Evolutionary conservation across 192 early-diverging fungal genomes (phyloP).

Genomic region (Backusella macrospora): DNA sequence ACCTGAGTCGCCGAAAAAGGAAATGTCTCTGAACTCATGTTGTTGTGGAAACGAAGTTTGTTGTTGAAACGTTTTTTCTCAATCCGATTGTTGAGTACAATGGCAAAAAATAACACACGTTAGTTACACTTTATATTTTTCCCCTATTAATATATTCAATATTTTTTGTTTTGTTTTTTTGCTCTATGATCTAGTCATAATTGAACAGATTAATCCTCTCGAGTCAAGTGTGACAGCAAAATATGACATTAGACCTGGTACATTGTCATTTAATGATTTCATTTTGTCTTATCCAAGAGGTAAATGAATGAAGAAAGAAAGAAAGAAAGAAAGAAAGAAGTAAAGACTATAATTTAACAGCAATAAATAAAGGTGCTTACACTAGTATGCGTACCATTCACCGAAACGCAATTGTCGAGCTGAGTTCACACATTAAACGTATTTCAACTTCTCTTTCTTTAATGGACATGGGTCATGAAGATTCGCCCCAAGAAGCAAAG

Average conservation of each 20-base stretch:
- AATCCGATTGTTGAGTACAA: not conserved
- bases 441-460: constrained; percentile 51
- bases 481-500: constrained; percentile 21
- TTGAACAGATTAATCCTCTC: constrained; percentile 33
- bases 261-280: constrained; percentile 33
- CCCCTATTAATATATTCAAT: not conserved
- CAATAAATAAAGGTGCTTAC: constrained; percentile 53
- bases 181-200: constrained; percentile 18
- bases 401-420: constrained; percentile 54
- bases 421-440: constrained; percentile 53
- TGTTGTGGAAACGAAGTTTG: not conserved
- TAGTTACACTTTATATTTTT: not conserved
- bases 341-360: not conserved
- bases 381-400: constrained; percentile 65
- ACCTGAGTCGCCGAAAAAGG: no score
- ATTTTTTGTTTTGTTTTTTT: not conserved
- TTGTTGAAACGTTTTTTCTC: not conserved
- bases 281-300: constrained; percentile 39
- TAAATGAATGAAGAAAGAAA: not conserved
- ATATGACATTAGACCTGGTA: constrained; percentile 3
- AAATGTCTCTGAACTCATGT: no score
- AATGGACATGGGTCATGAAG: constrained; percentile 44
- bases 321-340: not conserved
- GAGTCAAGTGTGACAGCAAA: constrained; percentile 3
- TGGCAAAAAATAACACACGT: constrained; percentile 2